Evolutionary conservation across 257 asterid genomes (phyloP), one percentile per base, ranked within the genome.

Genomic region (Echites panduratus): DNA sequence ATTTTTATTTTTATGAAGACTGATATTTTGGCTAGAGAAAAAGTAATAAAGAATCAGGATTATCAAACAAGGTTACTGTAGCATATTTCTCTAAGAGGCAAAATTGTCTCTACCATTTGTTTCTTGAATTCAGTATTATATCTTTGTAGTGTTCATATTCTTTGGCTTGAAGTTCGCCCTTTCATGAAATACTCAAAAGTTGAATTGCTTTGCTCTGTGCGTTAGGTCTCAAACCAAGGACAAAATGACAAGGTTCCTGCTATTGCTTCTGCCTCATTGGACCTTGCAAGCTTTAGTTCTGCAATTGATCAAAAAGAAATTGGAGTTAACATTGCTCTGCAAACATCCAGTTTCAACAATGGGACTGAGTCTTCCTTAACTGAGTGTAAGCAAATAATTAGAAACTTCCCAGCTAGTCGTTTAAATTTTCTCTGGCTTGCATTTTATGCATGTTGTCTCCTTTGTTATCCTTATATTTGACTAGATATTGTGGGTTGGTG

Each of bases 201-300:
- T 73, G 64, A 48, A 48, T 22, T 9, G 20, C 20, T 57, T 44
- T 74, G 26, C 5, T 32, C 38, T 16, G 26, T 80, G 67, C 77
- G 54, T 52, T 81, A 89, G 95, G 88, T 83, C 67, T 75, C 76
- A 47, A 73, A 73, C 53, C 76, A 72, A 72, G 88, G 78, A 77
- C 62, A 88, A 74, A 83, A 80, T 41, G 82, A 76, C 79, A 85
- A 79, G 80, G 73, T 67, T 69, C 73, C 81, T 9, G 35, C 69
- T 49, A 53, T 84, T 35, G 89, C 81, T 43, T 63, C 83, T 29
- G 87, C 84, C 69, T 75, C 85, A 7, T 72, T 90, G 81, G 84
- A 90, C 80, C 87, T 90, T 73, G 88, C 89, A 44, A 86, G 84
- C 53, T 87, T 83, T 58, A 82, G 74, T 45, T 83, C 85, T 24